Percentiles rank a stretch among this genome's conserved stretches.
Conservation (phyloP, 495 filamentous ascomycete genomes). For the Hypoxylon fuscum region DNA sequence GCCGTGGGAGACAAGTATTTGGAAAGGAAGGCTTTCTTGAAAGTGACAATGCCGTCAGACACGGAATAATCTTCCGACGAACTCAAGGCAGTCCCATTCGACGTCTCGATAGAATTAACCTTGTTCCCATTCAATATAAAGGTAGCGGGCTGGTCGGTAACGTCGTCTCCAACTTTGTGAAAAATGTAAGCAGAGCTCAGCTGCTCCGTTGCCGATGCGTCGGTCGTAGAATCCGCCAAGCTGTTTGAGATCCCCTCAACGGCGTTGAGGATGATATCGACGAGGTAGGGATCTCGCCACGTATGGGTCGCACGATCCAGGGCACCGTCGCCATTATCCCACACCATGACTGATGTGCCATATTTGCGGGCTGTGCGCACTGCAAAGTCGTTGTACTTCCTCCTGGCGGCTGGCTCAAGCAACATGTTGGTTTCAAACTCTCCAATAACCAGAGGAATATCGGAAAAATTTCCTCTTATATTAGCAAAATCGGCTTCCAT, state of each 20-base stretch:
- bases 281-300: slow-evolving; percentile 61
- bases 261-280: slow-evolving; percentile 58
- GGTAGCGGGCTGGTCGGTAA: slow-evolving; percentile 53
- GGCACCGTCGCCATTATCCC: slow-evolving; percentile 66
- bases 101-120: slow-evolving; percentile 55
- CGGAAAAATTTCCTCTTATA: slow-evolving; percentile 62
- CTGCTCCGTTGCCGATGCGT: slow-evolving; percentile 56
- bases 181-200: slow-evolving; percentile 63
- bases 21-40: slow-evolving; percentile 58
- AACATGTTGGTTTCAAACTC: slow-evolving; percentile 64
- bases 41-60: slow-evolving; percentile 54
- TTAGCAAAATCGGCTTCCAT: slow-evolving; percentile 61
- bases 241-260: slow-evolving; percentile 57
- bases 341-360: slow-evolving; percentile 60
- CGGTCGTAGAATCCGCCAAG: slow-evolving; percentile 62
- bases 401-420: slow-evolving; percentile 61
- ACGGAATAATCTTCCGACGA: slow-evolving; percentile 57
- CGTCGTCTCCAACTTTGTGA: slow-evolving; percentile 58
- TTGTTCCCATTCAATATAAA: slow-evolving; percentile 66
- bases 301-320: slow-evolving; percentile 54
- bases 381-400: slow-evolving; percentile 67
- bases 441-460: slow-evolving; percentile 65
- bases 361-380: slow-evolving; percentile 56
- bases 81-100: slow-evolving; percentile 45
- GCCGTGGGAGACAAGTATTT: slow-evolving; percentile 51